A percentile compares a stretch with the other conserved stretches of the same genome.
phyloP scores from a whole-genome alignment of 495 filamentous ascomycete species.

The Podospora bellae-mahoneyi region DNA sequence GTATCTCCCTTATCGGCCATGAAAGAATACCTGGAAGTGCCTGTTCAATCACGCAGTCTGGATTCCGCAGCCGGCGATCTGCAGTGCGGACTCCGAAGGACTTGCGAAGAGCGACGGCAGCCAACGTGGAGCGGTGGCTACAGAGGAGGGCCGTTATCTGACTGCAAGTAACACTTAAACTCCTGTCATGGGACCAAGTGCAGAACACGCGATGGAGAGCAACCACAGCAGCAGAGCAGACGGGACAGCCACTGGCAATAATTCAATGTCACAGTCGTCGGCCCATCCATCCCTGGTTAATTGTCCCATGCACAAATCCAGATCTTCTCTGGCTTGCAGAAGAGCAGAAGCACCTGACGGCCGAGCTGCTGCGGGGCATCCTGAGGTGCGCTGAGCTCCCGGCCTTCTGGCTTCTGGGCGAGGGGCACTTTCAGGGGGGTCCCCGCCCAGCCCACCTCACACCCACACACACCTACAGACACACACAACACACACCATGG shows the following conservation, averaged over 20 bases:
- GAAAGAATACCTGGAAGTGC: constrained; percentile 17
- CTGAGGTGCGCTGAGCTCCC: background rate
- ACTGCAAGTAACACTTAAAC: constrained; percentile 31
- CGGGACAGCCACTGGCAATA: constrained; percentile 25
- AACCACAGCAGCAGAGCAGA: constrained; percentile 18
- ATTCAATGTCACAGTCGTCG: constrained; percentile 28
- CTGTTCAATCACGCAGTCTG: constrained; percentile 27
- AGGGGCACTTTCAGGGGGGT: background rate
- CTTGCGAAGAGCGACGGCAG: constrained; percentile 26
- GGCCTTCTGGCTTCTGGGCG: background rate
- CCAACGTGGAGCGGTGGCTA: constrained; percentile 15
- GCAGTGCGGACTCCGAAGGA: constrained; percentile 25
- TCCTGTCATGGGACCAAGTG: constrained; percentile 20
- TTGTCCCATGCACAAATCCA: constrained; percentile 24
- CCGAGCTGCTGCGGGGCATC: constrained; percentile 15
- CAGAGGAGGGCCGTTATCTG: constrained; percentile 16
- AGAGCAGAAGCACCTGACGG: constrained; percentile 13
- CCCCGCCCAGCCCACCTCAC: constrained; percentile 1
- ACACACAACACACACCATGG: too few relatives aligned
- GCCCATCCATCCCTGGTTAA: constrained; percentile 28
- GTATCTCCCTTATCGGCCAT: constrained; percentile 22
- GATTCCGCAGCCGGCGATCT: constrained; percentile 18
- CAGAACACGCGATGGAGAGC: constrained; percentile 7
- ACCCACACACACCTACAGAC: background rate
- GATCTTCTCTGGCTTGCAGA: constrained; percentile 16